Conservation (phyloP, 2,329 filamentous ascomycete species). For the Fusarium scirpi region DNA sequence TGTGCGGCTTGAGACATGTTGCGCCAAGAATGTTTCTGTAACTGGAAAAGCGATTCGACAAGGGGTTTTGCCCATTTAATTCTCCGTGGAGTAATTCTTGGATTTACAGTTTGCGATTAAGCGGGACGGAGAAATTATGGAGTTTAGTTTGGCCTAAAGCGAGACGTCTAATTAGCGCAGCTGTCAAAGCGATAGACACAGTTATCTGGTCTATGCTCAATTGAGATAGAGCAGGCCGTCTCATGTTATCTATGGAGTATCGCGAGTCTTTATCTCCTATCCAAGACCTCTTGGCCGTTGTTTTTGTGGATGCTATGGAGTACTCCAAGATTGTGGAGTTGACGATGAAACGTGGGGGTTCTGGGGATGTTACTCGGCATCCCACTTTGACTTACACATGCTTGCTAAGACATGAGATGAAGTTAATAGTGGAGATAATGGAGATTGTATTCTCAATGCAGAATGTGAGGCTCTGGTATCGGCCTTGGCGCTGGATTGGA, state of each 20-base stretch:
- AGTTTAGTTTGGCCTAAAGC: fast-evolving
- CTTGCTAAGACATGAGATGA: neutral
- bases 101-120: neutral
- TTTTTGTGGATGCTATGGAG: neutral
- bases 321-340: neutral
- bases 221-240: neutral
- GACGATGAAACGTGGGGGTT: neutral
- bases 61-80: no score
- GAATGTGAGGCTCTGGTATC: neutral
- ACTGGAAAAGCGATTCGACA: no score
- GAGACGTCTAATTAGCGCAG: neutral
- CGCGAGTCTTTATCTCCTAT: neutral
- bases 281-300: neutral
- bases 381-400: neutral
- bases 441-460: neutral
- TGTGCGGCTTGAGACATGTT: neutral
- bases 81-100: neutral
- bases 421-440: neutral
- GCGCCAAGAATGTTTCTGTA: neutral
- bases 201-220: neutral
- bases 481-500: neutral
- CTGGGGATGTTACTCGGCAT: neutral
- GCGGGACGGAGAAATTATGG: neutral
- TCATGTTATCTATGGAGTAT: no score
- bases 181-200: neutral